Conservation (phyloP, 1,139 yeast species). For the Candida frijolesensis region DNA sequence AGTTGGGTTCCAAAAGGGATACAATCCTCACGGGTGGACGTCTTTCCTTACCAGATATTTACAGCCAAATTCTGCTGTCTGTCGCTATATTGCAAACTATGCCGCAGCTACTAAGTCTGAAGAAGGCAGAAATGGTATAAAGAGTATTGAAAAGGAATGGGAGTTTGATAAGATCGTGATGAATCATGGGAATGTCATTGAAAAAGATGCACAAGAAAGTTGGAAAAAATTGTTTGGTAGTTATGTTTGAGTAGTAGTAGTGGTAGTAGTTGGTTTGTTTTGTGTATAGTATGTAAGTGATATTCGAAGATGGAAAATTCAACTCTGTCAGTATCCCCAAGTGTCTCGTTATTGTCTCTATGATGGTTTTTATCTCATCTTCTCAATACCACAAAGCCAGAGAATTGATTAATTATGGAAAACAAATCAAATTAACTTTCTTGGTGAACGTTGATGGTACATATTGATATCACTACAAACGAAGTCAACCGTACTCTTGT, state of each 20-base stretch:
- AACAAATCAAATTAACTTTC: conserved; percentile 39
- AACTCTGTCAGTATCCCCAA: too few relatives aligned
- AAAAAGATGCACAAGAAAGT: conserved; percentile 38
- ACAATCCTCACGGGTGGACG: conserved; percentile 31
- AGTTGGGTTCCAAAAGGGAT: conserved; percentile 29
- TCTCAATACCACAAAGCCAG: conserved; percentile 46
- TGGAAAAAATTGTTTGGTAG: conserved; percentile 18
- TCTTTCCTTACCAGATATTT: conserved; percentile 28
- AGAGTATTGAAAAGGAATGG: conserved; percentile 36
- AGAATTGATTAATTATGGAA: conserved; percentile 50
- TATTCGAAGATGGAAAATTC: too few relatives aligned
- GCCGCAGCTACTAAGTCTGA: conserved; percentile 19
- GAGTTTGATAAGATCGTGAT: conserved; percentile 51
- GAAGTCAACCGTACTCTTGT: conserved; percentile 28
- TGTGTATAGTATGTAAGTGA: neutral
- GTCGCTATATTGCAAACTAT: conserved; percentile 19
- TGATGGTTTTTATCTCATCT: too few relatives aligned
- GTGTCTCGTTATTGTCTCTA: too few relatives aligned
- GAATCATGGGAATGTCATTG: conserved; percentile 60
- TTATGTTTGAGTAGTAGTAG: neutral
- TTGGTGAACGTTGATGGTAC: conserved; percentile 56
- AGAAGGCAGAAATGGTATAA: conserved; percentile 33
- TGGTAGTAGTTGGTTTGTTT: neutral
- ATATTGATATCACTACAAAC: conserved; percentile 44
- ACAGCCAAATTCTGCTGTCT: conserved; percentile 34